Base-by-base conservation (phyloP, 1,139 yeast species). In the Spathaspora jeffriesii region DNA sequence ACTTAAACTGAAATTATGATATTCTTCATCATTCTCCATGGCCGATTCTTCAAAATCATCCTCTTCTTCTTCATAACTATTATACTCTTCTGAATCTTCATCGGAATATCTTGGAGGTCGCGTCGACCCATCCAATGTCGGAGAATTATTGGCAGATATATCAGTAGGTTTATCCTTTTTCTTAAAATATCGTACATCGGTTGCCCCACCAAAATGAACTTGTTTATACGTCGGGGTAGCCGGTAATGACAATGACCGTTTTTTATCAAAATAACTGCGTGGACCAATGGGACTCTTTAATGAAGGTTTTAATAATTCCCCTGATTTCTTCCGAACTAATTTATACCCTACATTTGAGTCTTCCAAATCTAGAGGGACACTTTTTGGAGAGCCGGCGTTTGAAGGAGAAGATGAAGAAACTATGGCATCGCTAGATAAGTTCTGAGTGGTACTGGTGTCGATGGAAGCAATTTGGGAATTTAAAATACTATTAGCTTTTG, bases 271-370 rank as follows among this genome's bases (percentile, higher is more conserved):
- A 68, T 67, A 49, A 70, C 78, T n/a, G n/a, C n/a, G 20, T 59
- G 65, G 17, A 30, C 57, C 45, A 20, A 37, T 14, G 11, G 50
- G 48, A 43, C 48, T 46, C 60, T 85, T 87, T 46, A 89, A 71
- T 21, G 89, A 84, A 4, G 92, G 81, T 60, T 88, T 87, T 43
- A 89, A 87, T 37, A 87, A 70, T 61, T 89, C 96, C 21, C 96
- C 96, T 4, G 89, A 81, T 65, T 89, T 89, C 61, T 85, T 87
- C 21, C 90, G 79, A 4, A 85, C 76, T 43, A 86, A 61, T 49
- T 54, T 59, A 40, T 61, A 54, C 7, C 41, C 55, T 45, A 58
- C 46, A 22, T 40, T 28, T 15, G 39, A 17, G n/a, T 42, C 42
- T 21, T n/a, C n/a, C n/a, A 15, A 18, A 15, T 41, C 34, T 48